These are phyloP conservation scores for Geosmithia flava DNA, from an alignment of 2,329 filamentous ascomycete genomes.

Conservation along the genomic window DNA sequence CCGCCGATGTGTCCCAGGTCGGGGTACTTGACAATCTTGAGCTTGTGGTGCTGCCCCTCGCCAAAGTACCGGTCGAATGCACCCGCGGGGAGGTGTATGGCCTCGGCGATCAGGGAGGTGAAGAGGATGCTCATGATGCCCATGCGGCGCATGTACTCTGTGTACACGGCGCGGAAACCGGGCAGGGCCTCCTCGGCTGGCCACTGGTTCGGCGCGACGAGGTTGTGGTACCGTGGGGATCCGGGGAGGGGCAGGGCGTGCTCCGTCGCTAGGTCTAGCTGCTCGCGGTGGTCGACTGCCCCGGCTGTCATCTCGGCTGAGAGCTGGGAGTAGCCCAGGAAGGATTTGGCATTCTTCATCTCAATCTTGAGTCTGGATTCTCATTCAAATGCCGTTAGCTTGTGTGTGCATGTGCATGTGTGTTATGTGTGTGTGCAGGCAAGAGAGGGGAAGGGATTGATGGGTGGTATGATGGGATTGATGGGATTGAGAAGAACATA, in stretches of 20 bases:
- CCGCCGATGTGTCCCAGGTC: constrained; percentile 48
- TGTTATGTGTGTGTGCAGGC: too few species aligned
- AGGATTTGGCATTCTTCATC: constrained; percentile 63
- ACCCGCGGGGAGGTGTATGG: constrained; percentile 54
- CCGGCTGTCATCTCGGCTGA: constrained; percentile 62
- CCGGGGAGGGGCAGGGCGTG: constrained; percentile 49
- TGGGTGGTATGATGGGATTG: neutral
- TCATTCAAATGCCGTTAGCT: too few species aligned
- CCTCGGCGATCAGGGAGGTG: constrained; percentile 71
- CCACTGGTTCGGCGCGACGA: constrained; percentile 73
- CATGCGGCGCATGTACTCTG: constrained; percentile 69
- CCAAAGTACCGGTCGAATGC: constrained; percentile 77
- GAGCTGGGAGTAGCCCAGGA: constrained; percentile 57
- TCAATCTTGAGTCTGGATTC: constrained; percentile 50
- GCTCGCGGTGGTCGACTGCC: constrained; percentile 68
- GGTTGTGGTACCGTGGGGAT: constrained; percentile 61
- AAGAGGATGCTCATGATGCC: constrained; percentile 59
- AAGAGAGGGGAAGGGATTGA: constrained; percentile 6
- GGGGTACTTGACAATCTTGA: constrained; percentile 83
- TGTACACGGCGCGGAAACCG: constrained; percentile 53
- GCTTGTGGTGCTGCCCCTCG: constrained; percentile 58
- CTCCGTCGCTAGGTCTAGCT: constrained; percentile 75
- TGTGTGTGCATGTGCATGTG: neutral
- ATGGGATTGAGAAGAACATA: constrained; percentile 12
- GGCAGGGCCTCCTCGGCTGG: constrained; percentile 52